Conservation (phyloP, 495 filamentous ascomycete genomes). For the Tricharina praecox region DNA sequence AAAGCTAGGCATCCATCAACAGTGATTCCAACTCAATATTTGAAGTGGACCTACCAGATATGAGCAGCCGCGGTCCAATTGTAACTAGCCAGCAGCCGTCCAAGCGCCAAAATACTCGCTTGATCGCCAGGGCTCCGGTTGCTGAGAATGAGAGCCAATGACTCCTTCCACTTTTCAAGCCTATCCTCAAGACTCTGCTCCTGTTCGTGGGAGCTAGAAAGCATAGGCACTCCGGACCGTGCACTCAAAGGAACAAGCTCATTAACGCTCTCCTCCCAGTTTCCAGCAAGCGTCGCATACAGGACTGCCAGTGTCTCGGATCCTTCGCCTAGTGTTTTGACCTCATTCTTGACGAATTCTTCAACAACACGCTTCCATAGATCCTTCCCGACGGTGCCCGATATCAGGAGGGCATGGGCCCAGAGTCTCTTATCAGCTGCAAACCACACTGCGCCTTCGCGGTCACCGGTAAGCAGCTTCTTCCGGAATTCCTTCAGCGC, state of each 20-base stretch:
- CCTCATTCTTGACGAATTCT: slow-evolving; percentile 84
- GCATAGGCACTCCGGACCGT: slow-evolving; percentile 73
- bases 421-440: slow-evolving; percentile 88
- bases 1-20: slow-evolving; percentile 26
- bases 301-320: slow-evolving; percentile 74
- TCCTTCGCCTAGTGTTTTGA: slow-evolving; percentile 57
- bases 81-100: slow-evolving; percentile 69
- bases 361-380: slow-evolving; percentile 82
- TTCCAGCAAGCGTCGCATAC: slow-evolving; percentile 85
- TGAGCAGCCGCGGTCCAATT: slow-evolving; percentile 80
- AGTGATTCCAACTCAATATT: neutral
- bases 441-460: slow-evolving; percentile 82
- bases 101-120: slow-evolving; percentile 59
- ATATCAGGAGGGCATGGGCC: slow-evolving; percentile 88
- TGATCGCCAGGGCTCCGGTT: slow-evolving; percentile 71
- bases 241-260: slow-evolving; percentile 92
- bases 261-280: slow-evolving; percentile 84
- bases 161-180: slow-evolving; percentile 85
- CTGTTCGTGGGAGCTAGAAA: slow-evolving; percentile 11
- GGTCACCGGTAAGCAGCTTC: slow-evolving; percentile 58
- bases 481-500: slow-evolving; percentile 53
- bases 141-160: slow-evolving; percentile 63
- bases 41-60: slow-evolving; percentile 46
- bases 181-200: slow-evolving; percentile 60
- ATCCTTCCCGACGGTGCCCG: slow-evolving; percentile 51